A percentile compares a stretch with the other conserved stretches of the same genome.
Conservation (phyloP, 768 basidiomycete genomes). For the Mycena crocata region DNA sequence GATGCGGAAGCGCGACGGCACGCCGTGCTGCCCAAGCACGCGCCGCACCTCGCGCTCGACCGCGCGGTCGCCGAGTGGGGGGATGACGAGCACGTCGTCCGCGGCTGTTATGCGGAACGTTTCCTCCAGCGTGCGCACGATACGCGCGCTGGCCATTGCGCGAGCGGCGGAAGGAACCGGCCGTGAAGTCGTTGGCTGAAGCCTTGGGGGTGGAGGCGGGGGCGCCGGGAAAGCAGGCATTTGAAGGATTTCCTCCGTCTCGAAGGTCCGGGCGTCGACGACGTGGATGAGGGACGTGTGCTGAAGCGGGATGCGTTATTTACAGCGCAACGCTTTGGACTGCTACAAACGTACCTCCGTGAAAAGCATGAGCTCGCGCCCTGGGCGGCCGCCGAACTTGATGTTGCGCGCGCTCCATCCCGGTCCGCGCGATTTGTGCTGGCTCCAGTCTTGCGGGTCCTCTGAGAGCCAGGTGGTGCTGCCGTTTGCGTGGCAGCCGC, state of each 20-base stretch:
- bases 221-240: constrained; percentile 56
- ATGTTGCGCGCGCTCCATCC: constrained; percentile 89
- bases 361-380: constrained; percentile 86
- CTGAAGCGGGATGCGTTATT: constrained; percentile 48
- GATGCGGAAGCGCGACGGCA: constrained; percentile 46
- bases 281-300: constrained; percentile 87
- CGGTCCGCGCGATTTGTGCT: constrained; percentile 67
- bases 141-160: constrained; percentile 33
- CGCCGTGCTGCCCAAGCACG: constrained; percentile 62
- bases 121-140: constrained; percentile 66
- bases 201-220: constrained; percentile 21
- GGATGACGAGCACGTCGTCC: constrained; percentile 64
- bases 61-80: constrained; percentile 63
- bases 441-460: constrained; percentile 77
- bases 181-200: constrained; percentile 20
- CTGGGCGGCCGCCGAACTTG: constrained; percentile 79
- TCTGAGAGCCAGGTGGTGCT: constrained; percentile 68
- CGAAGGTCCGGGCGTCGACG: constrained; percentile 89
- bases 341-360: constrained; percentile 73
- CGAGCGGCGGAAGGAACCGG: constrained; percentile 12
- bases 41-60: constrained; percentile 70
- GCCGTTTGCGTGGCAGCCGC: constrained; percentile 53
- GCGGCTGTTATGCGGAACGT: constrained; percentile 61
- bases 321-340: background rate
- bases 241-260: constrained; percentile 75